Percentiles rank a stretch among this genome's conserved stretches.
phyloP scores from a whole-genome alignment of 306 rosid genomes.

The Pyrus communis region DNA sequence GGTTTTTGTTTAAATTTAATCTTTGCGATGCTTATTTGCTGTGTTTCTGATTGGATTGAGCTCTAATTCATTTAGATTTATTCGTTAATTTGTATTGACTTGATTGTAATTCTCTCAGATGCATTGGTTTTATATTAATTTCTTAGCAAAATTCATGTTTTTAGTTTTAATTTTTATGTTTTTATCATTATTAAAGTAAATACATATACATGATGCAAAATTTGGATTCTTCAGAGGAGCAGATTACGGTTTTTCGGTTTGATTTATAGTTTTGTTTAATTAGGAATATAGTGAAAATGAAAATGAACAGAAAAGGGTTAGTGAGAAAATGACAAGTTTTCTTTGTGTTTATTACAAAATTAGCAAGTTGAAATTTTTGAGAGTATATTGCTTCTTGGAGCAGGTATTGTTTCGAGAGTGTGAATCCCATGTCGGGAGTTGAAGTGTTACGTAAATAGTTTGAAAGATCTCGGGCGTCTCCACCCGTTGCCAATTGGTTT shows the following conservation, averaged over 20 bases:
- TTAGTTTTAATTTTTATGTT: too few relatives aligned
- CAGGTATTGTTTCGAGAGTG: not conserved
- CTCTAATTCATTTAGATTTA: not conserved
- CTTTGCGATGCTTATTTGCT: constrained; percentile 13
- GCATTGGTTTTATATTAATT: too few relatives aligned
- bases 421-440: too few relatives aligned
- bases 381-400: not conserved
- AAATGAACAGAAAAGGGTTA: not conserved
- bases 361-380: not conserved
- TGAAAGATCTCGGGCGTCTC: too few relatives aligned
- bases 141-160: too few relatives aligned
- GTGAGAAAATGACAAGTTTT: not conserved
- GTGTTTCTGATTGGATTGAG: constrained; percentile 24
- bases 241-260: not conserved
- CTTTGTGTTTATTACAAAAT: not conserved
- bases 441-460: too few relatives aligned
- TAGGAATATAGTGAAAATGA: not conserved
- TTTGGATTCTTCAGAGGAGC: not conserved
- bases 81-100: too few relatives aligned
- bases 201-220: not conserved
- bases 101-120: too few relatives aligned
- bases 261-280: not conserved
- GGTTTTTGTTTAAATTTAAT: not conserved
- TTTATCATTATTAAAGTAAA: not conserved
- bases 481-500: too few relatives aligned